These are phyloP conservation scores for Colletotrichum lini DNA, from an alignment of 2,329 filamentous ascomycete species.

Conservation along the genomic window DNA sequence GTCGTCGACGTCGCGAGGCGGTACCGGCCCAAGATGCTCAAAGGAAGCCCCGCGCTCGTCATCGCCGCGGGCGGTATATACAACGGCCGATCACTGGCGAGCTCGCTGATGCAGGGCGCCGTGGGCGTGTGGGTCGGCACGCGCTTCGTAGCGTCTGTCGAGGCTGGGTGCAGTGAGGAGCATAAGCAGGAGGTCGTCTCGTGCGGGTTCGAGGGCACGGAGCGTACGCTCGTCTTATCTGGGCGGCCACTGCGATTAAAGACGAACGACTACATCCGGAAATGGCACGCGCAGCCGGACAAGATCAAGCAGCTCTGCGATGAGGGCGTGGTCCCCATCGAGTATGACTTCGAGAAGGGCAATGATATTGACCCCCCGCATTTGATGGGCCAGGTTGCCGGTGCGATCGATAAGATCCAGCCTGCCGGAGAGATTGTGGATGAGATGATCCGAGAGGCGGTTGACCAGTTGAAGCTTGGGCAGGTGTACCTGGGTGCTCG, in stretches of 20 bases:
- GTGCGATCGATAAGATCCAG: constrained; percentile 81
- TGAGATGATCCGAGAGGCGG: constrained; percentile 88
- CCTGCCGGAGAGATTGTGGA: constrained; percentile 88
- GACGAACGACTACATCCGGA: constrained; percentile 85
- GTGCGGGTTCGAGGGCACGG: constrained; percentile 85
- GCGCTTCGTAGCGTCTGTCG: constrained; percentile 85
- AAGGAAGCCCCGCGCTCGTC: constrained; percentile 80
- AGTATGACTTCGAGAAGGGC: constrained; percentile 85
- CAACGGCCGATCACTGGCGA: constrained; percentile 85
- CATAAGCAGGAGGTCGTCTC: constrained; percentile 88
- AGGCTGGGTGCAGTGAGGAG: constrained; percentile 84
- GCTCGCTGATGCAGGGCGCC: constrained; percentile 89
- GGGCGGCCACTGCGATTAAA: constrained; percentile 86
- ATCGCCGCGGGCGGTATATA: constrained; percentile 91
- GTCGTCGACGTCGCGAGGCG: constrained; percentile 85
- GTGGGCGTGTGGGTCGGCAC: constrained; percentile 95
- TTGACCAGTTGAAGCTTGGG: constrained; percentile 75
- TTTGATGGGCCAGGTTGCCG: constrained; percentile 94
- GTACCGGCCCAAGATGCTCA: constrained; percentile 79
- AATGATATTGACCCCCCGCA: constrained; percentile 89
- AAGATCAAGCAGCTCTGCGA: constrained; percentile 83
- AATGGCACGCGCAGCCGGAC: constrained; percentile 83
- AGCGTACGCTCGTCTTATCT: constrained; percentile 85
- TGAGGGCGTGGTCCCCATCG: constrained; percentile 83
- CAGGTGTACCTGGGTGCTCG: constrained; percentile 68